These are phyloP conservation scores for Lactifluus pinguis DNA, from an alignment of 768 basidiomycete genomes.

Conservation along the genomic window DNA sequence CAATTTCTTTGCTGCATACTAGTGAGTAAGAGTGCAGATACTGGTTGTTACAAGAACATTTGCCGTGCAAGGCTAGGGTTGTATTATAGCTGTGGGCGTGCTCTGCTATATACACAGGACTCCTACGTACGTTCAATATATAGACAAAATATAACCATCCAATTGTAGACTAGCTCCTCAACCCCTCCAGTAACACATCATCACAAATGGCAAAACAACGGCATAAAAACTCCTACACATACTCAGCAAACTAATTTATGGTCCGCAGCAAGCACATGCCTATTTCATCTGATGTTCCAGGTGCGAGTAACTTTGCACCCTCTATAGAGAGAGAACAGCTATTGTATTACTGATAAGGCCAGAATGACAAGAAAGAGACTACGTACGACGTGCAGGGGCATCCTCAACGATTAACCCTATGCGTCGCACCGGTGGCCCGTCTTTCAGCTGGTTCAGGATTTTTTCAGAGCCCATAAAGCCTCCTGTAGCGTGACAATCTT, in stretches of 20 bases:
- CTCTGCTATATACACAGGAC: neutral
- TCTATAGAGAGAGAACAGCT: constrained; percentile 35
- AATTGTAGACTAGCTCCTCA: neutral
- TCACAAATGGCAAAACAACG: constrained; percentile 81
- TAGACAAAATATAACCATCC: neutral
- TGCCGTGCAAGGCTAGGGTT: neutral
- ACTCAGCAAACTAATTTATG: neutral
- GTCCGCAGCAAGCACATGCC: constrained; percentile 34
- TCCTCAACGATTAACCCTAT: constrained; percentile 79
- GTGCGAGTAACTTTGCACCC: constrained; percentile 65
- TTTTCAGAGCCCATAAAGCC: constrained; percentile 73
- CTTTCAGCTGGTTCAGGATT: constrained; percentile 68
- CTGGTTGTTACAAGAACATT: neutral
- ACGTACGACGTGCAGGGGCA: constrained; percentile 75
- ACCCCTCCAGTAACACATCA: constrained; percentile 74
- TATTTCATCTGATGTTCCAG: constrained; percentile 44
- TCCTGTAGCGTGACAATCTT: constrained; percentile 63
- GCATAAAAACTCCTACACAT: constrained; percentile 54
- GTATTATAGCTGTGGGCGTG: neutral
- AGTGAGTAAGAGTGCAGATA: neutral
- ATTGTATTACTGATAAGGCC: neutral
- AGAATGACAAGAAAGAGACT: neutral
- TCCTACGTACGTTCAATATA: neutral
- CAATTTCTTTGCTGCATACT: too few species aligned
- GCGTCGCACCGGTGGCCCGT: constrained; percentile 68